Evolutionary conservation across 805 yeast species (phyloP).

Genomic region (Candida vaughaniae): DNA sequence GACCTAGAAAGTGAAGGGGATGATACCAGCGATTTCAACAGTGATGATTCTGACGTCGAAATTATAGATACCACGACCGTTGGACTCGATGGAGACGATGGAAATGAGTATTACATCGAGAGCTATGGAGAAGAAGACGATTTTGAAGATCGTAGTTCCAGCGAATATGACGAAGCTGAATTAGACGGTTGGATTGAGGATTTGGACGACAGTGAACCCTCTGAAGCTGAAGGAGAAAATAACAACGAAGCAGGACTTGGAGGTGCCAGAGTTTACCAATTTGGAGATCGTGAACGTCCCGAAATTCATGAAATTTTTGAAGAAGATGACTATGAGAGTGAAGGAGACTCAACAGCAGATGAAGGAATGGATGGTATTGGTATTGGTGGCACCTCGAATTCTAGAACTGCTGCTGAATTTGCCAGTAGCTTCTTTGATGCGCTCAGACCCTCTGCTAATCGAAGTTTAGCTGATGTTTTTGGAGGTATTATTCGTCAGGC

Average conservation of each 20-base stretch:
- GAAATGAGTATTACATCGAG: slow-evolving; percentile 5
- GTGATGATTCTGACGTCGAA: slow-evolving; percentile 16
- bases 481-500: slow-evolving; percentile 17
- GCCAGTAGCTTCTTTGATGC: slow-evolving; percentile 27
- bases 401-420: slow-evolving; percentile 22
- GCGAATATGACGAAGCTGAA: slow-evolving; percentile 37
- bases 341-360: slow-evolving; percentile 14
- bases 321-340: slow-evolving; percentile 2
- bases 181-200: slow-evolving; percentile 43
- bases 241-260: slow-evolving; percentile 1
- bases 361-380: slow-evolving; percentile 21
- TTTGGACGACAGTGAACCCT: slow-evolving; percentile 24
- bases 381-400: neutral
- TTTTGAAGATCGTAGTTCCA: slow-evolving; percentile 24
- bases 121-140: slow-evolving; percentile 23
- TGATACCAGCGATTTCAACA: slow-evolving; percentile 17
- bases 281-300: neutral
- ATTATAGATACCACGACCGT: slow-evolving; percentile 17
- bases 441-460: slow-evolving; percentile 21
- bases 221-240: slow-evolving; percentile 12
- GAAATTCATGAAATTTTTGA: neutral
- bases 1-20: slow-evolving; percentile 21
- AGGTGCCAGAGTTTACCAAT: neutral
- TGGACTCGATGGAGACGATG: slow-evolving; percentile 10
- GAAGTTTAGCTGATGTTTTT: slow-evolving; percentile 17